These are phyloP conservation scores for Mycena kentingensis DNA, from an alignment of 768 basidiomycete species.

Conservation along the genomic window DNA sequence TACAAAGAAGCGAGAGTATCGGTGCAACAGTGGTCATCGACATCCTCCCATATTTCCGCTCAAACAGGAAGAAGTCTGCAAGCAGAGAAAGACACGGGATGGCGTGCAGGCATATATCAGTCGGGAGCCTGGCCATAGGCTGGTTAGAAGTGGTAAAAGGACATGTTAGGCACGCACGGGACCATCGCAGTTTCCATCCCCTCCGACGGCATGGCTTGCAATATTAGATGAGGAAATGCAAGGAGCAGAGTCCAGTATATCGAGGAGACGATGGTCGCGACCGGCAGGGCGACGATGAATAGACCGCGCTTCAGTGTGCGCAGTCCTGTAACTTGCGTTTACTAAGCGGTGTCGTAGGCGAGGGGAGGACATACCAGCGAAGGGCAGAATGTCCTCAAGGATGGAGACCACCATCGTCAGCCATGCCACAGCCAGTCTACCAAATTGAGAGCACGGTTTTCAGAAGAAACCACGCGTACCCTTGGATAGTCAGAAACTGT, in stretches of 20 bases:
- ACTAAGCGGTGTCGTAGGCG: constrained; percentile 1
- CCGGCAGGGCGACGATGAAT: constrained; percentile 68
- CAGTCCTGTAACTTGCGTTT: constrained; percentile 38
- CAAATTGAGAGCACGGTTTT: neutral
- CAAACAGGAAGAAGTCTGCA: constrained; percentile 69
- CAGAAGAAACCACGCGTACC: constrained; percentile 41
- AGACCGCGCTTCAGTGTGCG: constrained; percentile 53
- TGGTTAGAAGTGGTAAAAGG: too few species aligned
- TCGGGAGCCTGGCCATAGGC: too few species aligned
- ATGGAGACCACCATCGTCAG: constrained; percentile 39
- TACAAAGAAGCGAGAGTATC: constrained; percentile 29
- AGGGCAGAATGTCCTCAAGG: constrained; percentile 32
- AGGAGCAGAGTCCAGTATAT: constrained; percentile 74
- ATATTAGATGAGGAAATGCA: constrained; percentile 58
- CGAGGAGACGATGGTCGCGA: constrained; percentile 40
- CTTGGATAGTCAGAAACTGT: constrained; percentile 79
- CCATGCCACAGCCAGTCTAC: constrained; percentile 39
- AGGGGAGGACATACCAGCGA: constrained; percentile 28
- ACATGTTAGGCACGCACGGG: too few species aligned
- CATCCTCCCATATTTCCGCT: constrained; percentile 51
- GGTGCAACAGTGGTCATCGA: constrained; percentile 34
- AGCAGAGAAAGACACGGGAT: constrained; percentile 58
- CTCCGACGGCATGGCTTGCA: constrained; percentile 34
- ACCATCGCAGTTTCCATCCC: constrained; percentile 36
- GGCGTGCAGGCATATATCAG: constrained; percentile 70